Evolutionary conservation across 2,329 filamentous ascomycete genomes (phyloP).

Genomic region (Macrophomina pseudophaseolina): DNA sequence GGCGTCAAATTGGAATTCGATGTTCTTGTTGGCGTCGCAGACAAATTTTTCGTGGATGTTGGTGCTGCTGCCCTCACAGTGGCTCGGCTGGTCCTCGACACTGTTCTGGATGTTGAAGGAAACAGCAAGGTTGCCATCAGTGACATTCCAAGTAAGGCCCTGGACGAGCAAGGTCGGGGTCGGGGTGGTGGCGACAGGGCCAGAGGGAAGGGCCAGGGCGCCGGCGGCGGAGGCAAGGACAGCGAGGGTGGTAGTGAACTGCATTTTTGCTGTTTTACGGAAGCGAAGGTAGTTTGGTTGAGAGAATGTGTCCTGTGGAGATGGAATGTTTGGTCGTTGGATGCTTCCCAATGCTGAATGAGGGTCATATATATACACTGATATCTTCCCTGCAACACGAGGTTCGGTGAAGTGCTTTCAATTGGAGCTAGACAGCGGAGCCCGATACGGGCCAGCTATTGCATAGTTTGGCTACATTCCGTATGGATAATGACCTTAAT

Average conservation of each 20-base stretch:
- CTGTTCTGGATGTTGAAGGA: background rate
- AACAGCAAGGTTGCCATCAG: background rate
- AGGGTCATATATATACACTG: background rate
- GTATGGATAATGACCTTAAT: background rate
- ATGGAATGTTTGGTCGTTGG: background rate
- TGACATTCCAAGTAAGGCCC: background rate
- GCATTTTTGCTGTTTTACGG: background rate
- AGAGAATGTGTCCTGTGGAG: background rate
- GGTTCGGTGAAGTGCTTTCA: background rate
- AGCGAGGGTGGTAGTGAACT: background rate
- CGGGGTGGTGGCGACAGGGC: background rate
- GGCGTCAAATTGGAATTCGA: background rate
- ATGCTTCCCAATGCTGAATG: background rate
- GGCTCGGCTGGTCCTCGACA: background rate
- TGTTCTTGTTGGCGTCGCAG: background rate
- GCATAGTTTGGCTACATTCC: background rate
- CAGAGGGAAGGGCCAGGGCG: background rate
- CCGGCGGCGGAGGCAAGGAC: background rate
- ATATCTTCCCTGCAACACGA: background rate
- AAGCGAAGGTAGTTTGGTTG: background rate
- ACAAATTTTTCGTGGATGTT: background rate
- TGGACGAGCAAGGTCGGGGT: background rate
- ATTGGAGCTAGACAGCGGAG: background rate
- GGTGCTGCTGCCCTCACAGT: background rate
- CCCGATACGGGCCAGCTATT: background rate